phyloP scores from a whole-genome alignment of 257 asterid species.

The Coffea canephora region DNA sequence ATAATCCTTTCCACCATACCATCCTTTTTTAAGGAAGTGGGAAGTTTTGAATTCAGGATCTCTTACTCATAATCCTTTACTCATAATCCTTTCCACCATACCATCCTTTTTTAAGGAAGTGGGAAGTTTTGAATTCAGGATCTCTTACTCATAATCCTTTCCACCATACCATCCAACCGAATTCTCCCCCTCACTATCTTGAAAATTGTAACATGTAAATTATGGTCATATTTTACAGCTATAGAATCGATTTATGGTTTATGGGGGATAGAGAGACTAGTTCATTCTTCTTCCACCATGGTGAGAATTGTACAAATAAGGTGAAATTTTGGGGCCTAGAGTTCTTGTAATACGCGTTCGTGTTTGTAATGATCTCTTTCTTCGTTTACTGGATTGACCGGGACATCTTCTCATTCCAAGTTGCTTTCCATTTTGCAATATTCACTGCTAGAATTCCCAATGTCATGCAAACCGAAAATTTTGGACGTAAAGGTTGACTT shows the following conservation, averaged over 20 bases:
- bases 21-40: too few relatives aligned
- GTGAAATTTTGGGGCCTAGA: background rate
- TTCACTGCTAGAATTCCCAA: background rate
- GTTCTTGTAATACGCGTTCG: background rate
- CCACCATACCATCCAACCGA: too few relatives aligned
- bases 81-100: too few relatives aligned
- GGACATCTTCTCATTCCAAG: background rate
- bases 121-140: too few relatives aligned
- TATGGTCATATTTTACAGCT: background rate
- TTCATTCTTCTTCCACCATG: background rate
- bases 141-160: too few relatives aligned
- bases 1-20: too few relatives aligned
- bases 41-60: too few relatives aligned
- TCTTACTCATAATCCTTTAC: too few relatives aligned
- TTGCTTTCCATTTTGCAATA: background rate
- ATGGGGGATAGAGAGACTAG: background rate
- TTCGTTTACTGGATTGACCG: background rate
- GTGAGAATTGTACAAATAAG: constrained; percentile 15
- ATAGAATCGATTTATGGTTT: background rate
- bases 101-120: too few relatives aligned
- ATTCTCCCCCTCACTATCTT: background rate
- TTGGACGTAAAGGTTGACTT: too few relatives aligned
- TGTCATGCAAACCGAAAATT: too few relatives aligned
- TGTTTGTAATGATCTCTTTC: background rate
- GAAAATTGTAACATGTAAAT: constrained; percentile 6